Percentiles rank a stretch among this genome's conserved stretches.
phyloP scores from a whole-genome alignment of 2,329 filamentous ascomycete genomes.

The Mycocentrospora acerina region DNA sequence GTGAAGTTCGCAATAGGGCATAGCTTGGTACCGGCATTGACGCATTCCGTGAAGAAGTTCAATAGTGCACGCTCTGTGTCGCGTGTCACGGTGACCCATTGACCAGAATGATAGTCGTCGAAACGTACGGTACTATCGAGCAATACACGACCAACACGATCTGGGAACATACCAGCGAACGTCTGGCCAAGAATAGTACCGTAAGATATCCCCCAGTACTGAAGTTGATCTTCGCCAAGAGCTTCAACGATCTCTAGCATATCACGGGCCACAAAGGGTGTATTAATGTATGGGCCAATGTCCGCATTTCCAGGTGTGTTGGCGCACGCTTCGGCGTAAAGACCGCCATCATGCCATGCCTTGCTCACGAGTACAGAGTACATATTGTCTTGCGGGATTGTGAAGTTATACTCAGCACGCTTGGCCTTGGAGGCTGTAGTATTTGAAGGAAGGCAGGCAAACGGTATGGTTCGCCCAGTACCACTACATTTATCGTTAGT shows the following conservation, averaged over 20 bases:
- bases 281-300: slow-evolving; percentile 14
- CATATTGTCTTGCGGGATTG: slow-evolving; percentile 6
- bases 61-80: slow-evolving; percentile 13
- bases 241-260: slow-evolving; percentile 21
- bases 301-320: slow-evolving; percentile 13
- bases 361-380: slow-evolving; percentile 9
- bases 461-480: slow-evolving; percentile 16
- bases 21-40: slow-evolving; percentile 8
- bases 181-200: slow-evolving; percentile 50
- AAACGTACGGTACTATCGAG: slow-evolving; percentile 33
- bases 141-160: slow-evolving; percentile 35
- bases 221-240: slow-evolving; percentile 13
- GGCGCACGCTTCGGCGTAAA: slow-evolving; percentile 9
- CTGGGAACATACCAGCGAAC: slow-evolving; percentile 46
- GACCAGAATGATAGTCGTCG: slow-evolving; percentile 13
- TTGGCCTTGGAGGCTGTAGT: slow-evolving; percentile 3
- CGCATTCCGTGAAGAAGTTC: slow-evolving; percentile 14
- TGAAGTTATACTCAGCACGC: slow-evolving; percentile 13
- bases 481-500: slow-evolving; percentile 10
- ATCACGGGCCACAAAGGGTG: slow-evolving; percentile 16
- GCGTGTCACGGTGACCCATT: slow-evolving; percentile 11
- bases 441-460: slow-evolving; percentile 9
- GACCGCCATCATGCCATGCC: slow-evolving; percentile 9
- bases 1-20: slow-evolving; percentile 13
- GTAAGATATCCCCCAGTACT: slow-evolving; percentile 47